Conservation (phyloP, 805 yeast genomes). For the Candida ortonii region DNA sequence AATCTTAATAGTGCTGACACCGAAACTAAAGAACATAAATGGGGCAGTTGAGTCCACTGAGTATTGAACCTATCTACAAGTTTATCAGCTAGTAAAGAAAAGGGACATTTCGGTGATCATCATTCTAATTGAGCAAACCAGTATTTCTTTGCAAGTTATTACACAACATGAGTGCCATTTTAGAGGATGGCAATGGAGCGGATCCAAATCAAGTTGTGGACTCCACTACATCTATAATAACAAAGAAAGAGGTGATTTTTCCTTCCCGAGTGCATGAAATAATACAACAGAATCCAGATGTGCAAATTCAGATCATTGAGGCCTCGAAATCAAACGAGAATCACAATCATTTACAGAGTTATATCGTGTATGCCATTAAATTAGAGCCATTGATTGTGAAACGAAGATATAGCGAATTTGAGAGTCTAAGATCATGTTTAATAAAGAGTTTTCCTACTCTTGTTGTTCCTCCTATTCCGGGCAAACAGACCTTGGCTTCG, state of each 20-base stretch:
- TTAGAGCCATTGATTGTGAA: conserved; percentile 61
- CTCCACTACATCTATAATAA: conserved; percentile 20
- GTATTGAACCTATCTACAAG: no score
- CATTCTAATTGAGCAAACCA: no score
- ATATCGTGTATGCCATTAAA: conserved; percentile 78
- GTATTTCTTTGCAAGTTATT: no score
- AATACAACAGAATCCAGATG: conserved; percentile 14
- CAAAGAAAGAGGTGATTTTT: conserved; percentile 20
- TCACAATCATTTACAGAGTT: conserved; percentile 42
- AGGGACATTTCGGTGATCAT: no score
- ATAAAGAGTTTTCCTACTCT: conserved; percentile 73
- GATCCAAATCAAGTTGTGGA: no score
- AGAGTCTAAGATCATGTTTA: conserved; percentile 69
- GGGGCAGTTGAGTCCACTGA: no score
- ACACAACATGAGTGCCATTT: conserved; percentile 2
- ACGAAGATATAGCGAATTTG: conserved; percentile 91
- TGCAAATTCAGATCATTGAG: conserved; percentile 50
- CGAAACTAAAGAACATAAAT: no score
- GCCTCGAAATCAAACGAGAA: conserved; percentile 88
- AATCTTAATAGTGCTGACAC: no score
- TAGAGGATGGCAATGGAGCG: conserved; percentile 8
- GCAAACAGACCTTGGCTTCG: conserved; percentile 60
- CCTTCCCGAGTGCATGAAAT: conserved; percentile 28
- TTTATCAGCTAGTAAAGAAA: no score
- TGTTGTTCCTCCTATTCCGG: conserved; percentile 92